Percentiles rank a stretch among this genome's conserved stretches.
phyloP scores from a whole-genome alignment of 495 filamentous ascomycete species.

The Talaromyces stipitatus region DNA sequence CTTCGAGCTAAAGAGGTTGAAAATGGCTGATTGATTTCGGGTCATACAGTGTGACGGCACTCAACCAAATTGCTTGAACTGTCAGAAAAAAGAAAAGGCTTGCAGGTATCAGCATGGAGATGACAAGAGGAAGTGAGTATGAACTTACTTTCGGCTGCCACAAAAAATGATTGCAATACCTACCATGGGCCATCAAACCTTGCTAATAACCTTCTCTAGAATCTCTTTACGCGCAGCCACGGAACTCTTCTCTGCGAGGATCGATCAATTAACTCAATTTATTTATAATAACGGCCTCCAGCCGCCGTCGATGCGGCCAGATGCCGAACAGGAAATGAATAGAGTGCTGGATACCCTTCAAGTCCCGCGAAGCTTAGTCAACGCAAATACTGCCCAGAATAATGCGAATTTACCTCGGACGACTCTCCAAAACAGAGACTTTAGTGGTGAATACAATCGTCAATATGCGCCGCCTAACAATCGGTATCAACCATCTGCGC shows the following conservation, averaged over 20 bases:
- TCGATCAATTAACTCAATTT: slow-evolving; percentile 39
- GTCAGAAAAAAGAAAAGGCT: slow-evolving; percentile 36
- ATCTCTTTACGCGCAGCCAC: slow-evolving; percentile 41
- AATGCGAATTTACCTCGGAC: not conserved
- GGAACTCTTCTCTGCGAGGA: slow-evolving; percentile 38
- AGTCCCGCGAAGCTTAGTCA: slow-evolving; percentile 25
- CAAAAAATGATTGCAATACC: not conserved
- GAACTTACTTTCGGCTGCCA: not conserved
- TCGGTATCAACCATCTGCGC: not conserved
- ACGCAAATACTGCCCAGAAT: not conserved
- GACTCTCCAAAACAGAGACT: not conserved
- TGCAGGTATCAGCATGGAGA: slow-evolving; percentile 44
- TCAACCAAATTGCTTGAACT: slow-evolving; percentile 39
- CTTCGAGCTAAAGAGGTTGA: slow-evolving; percentile 2
- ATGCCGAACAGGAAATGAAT: slow-evolving; percentile 38
- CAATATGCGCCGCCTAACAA: not conserved
- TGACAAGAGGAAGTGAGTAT: slow-evolving; percentile 39
- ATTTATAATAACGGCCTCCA: slow-evolving; percentile 36
- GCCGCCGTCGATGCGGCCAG: slow-evolving; percentile 33
- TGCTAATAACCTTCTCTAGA: slow-evolving; percentile 12
- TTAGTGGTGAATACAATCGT: not conserved
- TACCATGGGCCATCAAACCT: not conserved
- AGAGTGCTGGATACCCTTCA: slow-evolving; percentile 38
- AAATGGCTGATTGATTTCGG: not conserved
- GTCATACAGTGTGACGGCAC: slow-evolving; percentile 35